Evolutionary conservation across 176 grass and related monocot species (phyloP).

Genomic region (Miscanthus lutarioriparius): DNA sequence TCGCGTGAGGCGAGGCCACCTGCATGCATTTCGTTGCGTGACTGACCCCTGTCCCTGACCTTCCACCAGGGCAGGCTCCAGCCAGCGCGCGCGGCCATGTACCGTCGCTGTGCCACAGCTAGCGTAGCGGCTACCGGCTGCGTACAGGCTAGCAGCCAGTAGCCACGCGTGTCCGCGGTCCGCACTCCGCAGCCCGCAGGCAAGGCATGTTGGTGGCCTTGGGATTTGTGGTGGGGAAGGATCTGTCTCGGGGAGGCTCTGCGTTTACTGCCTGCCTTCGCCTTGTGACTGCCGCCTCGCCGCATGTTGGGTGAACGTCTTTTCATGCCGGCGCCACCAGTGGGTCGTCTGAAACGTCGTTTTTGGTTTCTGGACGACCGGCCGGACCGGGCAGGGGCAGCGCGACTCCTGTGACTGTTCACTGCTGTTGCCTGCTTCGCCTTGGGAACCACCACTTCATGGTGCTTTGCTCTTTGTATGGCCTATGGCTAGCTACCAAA

Average conservation of each 20-base stretch:
- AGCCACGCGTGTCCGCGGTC: neutral
- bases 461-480: neutral
- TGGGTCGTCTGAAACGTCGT: neutral
- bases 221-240: slow-evolving; percentile 33
- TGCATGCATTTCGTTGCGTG: neutral
- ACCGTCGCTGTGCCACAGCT: neutral
- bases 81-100: neutral
- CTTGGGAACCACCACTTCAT: neutral
- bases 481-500: neutral
- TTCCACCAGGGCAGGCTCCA: no score
- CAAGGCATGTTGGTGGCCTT: neutral
- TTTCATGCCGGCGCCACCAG: slow-evolving; percentile 4
- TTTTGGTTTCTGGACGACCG: neutral
- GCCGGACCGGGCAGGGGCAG: no score
- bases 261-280: slow-evolving; percentile 40
- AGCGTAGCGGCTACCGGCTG: neutral
- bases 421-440: neutral
- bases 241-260: neutral
- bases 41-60: no score
- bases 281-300: neutral
- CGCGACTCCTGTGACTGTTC: no score
- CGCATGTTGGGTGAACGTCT: slow-evolving; percentile 19
- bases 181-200: neutral
- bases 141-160: neutral
- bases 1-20: neutral